Base-by-base conservation (phyloP, 2,329 filamentous ascomycete genomes). In the Aspergillus uvarum region DNA sequence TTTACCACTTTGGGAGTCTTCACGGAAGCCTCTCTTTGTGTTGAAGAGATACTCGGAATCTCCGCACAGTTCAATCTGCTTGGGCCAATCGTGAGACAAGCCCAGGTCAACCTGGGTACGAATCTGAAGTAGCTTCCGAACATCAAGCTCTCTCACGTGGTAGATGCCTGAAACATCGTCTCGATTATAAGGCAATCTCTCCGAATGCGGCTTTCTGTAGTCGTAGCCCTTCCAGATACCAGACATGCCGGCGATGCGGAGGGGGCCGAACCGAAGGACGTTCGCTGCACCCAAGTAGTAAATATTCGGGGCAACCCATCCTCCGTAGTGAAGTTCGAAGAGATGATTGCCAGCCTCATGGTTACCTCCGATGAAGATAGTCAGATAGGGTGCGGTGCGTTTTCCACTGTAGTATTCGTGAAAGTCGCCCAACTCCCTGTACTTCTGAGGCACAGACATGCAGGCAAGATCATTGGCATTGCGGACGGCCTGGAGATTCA, bases 221-320 rank as follows among this genome's bases (percentile, higher is more conserved):
- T 97, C 89, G 69, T 88, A 89, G 2, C 88, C 89, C 75, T 97
- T 97, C 90, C 91, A 99, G 64, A 99, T 99, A 5, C 95, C 95
- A 56, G 91, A 95, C 74, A 98, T 81, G 5, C 89, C 94, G 38
- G 92, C 91, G 63, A 99, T 96, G 22, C 95, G 87, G 52, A 99
- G 79, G 1, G 91, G 89, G 0, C 94, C 94, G 32, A 96, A 81
- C 19, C 89, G 88, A 47, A 99, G 74, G 8, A 99, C 88, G 72
- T 96, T 97, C 61, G 95, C 92, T 35, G 92, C 91, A 52, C 95
- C 95, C 74, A 98, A 84, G 77, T 97, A 99, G 81, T 97, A 99
- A 64, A 99, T 98, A 67, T 95, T 96, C 8, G 92, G 92, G 7
- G 94, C 94, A 5, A 92, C 95, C 95, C 95, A 99, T 54, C 95